Evolutionary conservation across 176 grass and related monocot genomes (phyloP).

Genomic region (Aegilops umbellulata): DNA sequence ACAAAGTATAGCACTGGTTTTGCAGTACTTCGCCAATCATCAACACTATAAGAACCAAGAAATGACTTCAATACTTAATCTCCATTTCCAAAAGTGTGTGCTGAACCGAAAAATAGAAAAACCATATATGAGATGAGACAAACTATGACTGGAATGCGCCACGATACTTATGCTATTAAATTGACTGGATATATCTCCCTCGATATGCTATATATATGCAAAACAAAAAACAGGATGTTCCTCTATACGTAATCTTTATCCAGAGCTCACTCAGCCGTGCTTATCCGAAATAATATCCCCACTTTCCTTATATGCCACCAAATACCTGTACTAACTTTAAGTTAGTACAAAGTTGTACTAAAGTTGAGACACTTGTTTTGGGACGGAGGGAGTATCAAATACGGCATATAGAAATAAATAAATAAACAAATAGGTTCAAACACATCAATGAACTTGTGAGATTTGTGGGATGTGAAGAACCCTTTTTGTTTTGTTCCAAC

Average conservation of each 20-base stretch:
- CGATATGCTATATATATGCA: background rate
- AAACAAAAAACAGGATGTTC: background rate
- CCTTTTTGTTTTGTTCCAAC: background rate
- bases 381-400: background rate
- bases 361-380: too few species aligned
- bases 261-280: background rate
- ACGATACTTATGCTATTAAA: background rate
- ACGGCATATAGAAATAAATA: background rate
- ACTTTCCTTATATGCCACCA: background rate
- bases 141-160: background rate
- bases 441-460: background rate
- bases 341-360: too few species aligned
- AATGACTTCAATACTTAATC: background rate
- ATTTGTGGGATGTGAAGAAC: background rate
- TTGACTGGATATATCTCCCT: background rate
- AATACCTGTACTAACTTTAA: background rate
- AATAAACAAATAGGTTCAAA: background rate
- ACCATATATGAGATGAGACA: background rate
- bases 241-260: background rate
- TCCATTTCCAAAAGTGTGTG: slow-evolving; percentile 2
- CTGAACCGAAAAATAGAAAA: background rate
- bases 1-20: background rate
- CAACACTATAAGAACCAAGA: slow-evolving; percentile 18
- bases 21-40: background rate
- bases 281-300: background rate